These are phyloP conservation scores for Eudorina sp. DNA, from an alignment of 139 green algal species.

Conservation along the genomic window DNA sequence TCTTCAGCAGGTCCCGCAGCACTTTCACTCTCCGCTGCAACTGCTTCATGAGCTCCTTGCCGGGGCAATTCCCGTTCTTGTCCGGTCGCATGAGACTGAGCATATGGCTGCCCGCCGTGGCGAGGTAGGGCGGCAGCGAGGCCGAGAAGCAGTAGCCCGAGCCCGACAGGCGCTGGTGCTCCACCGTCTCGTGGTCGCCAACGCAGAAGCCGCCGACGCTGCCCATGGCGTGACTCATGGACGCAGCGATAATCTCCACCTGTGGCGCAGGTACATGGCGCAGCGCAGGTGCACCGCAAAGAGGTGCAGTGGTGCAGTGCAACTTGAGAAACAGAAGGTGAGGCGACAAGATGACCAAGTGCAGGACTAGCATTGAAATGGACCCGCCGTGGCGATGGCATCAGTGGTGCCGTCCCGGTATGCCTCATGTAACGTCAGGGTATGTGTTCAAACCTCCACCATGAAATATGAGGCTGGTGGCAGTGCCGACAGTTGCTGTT, in stretches of 20 bases:
- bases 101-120: conserved; percentile 65
- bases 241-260: conserved; percentile 92
- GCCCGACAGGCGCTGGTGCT: conserved; percentile 92
- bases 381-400: no score
- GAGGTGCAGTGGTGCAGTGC: no score
- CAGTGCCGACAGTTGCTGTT: no score
- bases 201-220: conserved; percentile 85
- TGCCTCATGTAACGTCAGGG: no score
- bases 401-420: no score
- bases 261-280: no score
- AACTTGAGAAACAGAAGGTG: no score
- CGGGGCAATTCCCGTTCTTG: conserved; percentile 20
- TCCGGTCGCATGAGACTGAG: conserved; percentile 15
- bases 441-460: no score
- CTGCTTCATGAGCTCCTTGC: conserved; percentile 27
- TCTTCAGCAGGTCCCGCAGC: conserved; percentile 61
- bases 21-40: conserved; percentile 52
- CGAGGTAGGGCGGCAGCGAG: conserved; percentile 95
- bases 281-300: no score
- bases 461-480: no score
- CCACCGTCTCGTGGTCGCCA: conserved; percentile 80
- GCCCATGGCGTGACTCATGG: conserved; percentile 87
- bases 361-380: no score
- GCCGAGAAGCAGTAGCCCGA: conserved; percentile 97
- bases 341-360: no score